Percentiles rank a stretch among this genome's conserved stretches.
These are phyloP conservation scores for Sphagnum fallax DNA, from an alignment of 228 moss, liverwort and hornwort species.

Conservation along the genomic window DNA sequence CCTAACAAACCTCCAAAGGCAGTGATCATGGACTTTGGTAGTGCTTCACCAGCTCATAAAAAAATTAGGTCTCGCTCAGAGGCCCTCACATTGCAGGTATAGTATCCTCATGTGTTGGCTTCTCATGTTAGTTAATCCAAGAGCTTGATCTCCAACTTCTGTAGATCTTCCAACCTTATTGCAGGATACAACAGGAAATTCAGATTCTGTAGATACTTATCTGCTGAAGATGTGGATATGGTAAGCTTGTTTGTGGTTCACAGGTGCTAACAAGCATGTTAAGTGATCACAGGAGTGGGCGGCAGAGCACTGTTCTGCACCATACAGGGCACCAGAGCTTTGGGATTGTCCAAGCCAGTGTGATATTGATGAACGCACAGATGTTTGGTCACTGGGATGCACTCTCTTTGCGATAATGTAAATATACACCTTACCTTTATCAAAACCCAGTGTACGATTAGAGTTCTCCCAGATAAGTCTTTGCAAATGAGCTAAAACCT, in stretches of 20 bases:
- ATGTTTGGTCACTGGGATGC: slow-evolving; percentile 59
- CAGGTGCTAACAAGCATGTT: no score
- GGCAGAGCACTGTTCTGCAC: slow-evolving; percentile 42
- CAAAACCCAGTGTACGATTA: not conserved
- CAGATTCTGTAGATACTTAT: no score
- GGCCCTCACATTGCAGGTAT: slow-evolving; percentile 53
- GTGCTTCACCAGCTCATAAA: slow-evolving; percentile 33
- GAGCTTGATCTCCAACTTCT: no score
- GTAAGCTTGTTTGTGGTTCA: no score
- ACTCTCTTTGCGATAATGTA: slow-evolving; percentile 51
- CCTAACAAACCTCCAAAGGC: slow-evolving; percentile 36
- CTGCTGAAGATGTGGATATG: no score
- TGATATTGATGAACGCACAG: slow-evolving; percentile 44
- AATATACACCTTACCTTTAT: not conserved
- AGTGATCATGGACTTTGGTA: slow-evolving; percentile 61
- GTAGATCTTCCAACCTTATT: no score
- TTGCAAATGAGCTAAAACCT: no score
- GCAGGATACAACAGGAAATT: no score
- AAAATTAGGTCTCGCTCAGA: slow-evolving; percentile 39
- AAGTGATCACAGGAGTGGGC: slow-evolving; percentile 42
- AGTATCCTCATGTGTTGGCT: not conserved
- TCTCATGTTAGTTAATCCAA: not conserved
- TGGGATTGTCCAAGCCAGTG: slow-evolving; percentile 60
- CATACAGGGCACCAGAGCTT: slow-evolving; percentile 53
- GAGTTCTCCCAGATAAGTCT: no score